Conservation (phyloP, 495 filamentous ascomycete genomes). For the Aspergillus indologenus region DNA sequence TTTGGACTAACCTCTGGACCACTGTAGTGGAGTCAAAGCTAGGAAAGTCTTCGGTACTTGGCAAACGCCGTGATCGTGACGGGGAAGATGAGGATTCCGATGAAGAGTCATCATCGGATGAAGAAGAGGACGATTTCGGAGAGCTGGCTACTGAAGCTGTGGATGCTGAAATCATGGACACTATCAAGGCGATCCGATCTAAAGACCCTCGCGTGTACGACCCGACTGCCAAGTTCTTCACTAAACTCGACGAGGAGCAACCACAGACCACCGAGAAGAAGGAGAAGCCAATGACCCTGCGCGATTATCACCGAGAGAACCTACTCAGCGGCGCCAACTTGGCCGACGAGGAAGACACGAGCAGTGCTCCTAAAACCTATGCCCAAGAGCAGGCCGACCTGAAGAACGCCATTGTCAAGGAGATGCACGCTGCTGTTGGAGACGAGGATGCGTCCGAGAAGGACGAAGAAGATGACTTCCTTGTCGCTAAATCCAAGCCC, state of each 20-base stretch:
- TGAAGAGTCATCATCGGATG: slow-evolving; percentile 62
- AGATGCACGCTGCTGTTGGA: slow-evolving; percentile 67
- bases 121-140: slow-evolving; percentile 87
- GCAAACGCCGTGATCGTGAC: slow-evolving; percentile 30
- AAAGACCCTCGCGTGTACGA: slow-evolving; percentile 93
- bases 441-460: slow-evolving; percentile 40
- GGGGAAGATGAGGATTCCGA: slow-evolving; percentile 46
- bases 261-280: slow-evolving; percentile 46
- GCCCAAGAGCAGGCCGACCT: slow-evolving; percentile 80
- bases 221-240: slow-evolving; percentile 71
- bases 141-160: slow-evolving; percentile 75
- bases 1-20: slow-evolving; percentile 13
- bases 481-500: slow-evolving; percentile 52
- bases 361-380: slow-evolving; percentile 62
- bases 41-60: slow-evolving; percentile 47
- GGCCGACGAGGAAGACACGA: slow-evolving; percentile 47
- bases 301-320: slow-evolving; percentile 87
- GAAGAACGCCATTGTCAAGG: slow-evolving; percentile 68
- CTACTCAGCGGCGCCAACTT: slow-evolving; percentile 61
- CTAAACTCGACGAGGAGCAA: slow-evolving; percentile 52
- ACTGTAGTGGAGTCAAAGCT: slow-evolving; percentile 81
- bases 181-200: slow-evolving; percentile 76
- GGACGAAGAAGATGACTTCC: slow-evolving; percentile 69
- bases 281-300: slow-evolving; percentile 81
- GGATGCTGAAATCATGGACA: slow-evolving; percentile 82